These are phyloP conservation scores for Athelia sp. DNA, from an alignment of 1,284 basidiomycete species.

Conservation along the genomic window DNA sequence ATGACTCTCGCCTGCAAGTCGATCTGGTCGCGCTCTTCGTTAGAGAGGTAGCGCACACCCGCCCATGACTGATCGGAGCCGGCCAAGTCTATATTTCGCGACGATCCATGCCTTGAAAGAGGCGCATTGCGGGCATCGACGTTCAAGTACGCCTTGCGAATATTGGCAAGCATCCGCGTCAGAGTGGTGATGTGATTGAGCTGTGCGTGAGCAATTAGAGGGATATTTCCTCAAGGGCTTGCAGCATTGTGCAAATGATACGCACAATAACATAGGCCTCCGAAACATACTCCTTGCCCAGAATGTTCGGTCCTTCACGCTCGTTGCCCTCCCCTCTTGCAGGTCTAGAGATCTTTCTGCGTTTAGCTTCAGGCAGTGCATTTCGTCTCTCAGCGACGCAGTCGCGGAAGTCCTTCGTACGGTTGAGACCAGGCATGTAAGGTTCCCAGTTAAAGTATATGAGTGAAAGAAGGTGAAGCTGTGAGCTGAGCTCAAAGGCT, in stretches of 20 bases:
- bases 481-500: no score
- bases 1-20: conserved; percentile 85
- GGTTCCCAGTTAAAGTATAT: conserved; percentile 1
- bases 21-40: conserved; percentile 87
- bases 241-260: conserved; percentile 8
- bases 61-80: conserved; percentile 54
- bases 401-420: conserved; percentile 57
- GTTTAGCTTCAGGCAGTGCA: conserved; percentile 39
- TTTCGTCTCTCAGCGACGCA: conserved; percentile 43
- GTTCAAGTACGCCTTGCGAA: conserved; percentile 78
- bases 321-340: conserved; percentile 24
- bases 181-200: conserved; percentile 69
- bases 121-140: conserved; percentile 55
- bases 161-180: conserved; percentile 59
- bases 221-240: not conserved
- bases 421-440: conserved; percentile 45
- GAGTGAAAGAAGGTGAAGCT: not conserved
- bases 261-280: conserved; percentile 75
- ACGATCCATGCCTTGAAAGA: conserved; percentile 37
- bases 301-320: conserved; percentile 28
- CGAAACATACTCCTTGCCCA: conserved; percentile 62
- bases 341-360: conserved; percentile 39
- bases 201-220: conserved; percentile 28
- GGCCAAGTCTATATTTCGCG: conserved; percentile 52
- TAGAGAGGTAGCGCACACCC: conserved; percentile 68